Base-by-base conservation (phyloP, 2,329 filamentous ascomycete species). In the Colletotrichum coccodes region DNA sequence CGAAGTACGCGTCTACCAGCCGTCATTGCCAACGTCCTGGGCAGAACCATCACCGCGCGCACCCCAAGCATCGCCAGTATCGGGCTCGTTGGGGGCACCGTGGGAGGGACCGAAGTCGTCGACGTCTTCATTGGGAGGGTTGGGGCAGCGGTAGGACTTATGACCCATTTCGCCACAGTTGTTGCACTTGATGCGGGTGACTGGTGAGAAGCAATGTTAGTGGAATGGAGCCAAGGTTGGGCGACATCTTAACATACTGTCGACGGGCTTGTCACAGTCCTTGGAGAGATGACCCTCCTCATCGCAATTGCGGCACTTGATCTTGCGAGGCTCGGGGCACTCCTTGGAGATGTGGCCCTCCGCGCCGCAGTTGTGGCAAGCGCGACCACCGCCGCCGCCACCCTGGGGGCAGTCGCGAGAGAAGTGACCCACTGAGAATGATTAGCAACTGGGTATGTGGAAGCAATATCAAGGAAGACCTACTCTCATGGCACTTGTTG, bases 361-460 rank as follows among this genome's bases (percentile, higher is more conserved):
- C 46, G 86, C 78, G 23, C 89, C 89, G 72, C 91, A 92, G 79
- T 92, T 92, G 74, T 84, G 84, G 76, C 88, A 90, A 32, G 77
- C 82, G 76, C 84, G 76, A 71, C 83, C 83, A 76, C 85, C 81
- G 68, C 87, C 86, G 68, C 87, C 86, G 64, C 85, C 84, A 18
- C 86, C 89, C 76, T 89, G 82, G 32, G 91, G 89, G 75, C 90
- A 92, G 74, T 98, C 90, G 46, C 83, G 84, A 38, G 86, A 84
- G 73, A 89, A 89, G 73, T 92, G 90, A 3, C 90, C 90, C 63
- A 79, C 85, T 90, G 63, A 21, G 14, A 3, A 36, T 8, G 3
- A n/a, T 47, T 40, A 30, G 60, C 23, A 72, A 44, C 58, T 32
- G 6, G 14, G 4, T 12, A 38, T 4, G 4, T 9, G 46, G 18